phyloP scores from a whole-genome alignment of 164 flowering plant species.

The Houttuynia cordata region DNA sequence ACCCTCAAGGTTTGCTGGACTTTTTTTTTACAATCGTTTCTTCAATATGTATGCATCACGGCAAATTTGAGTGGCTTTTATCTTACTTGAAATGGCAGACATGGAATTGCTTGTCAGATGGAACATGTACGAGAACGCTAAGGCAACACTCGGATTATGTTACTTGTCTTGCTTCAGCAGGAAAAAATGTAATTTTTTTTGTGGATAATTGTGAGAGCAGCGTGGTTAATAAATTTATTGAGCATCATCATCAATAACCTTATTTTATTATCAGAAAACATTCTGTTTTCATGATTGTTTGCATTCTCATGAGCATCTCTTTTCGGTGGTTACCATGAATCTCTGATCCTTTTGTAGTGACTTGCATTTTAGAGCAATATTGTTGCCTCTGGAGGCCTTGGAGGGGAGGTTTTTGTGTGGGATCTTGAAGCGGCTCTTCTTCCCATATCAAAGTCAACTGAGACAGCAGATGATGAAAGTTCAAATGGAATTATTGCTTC shows the following conservation, averaged over 20 bases:
- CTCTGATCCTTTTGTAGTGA: constrained; percentile 58
- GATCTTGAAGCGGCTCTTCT: constrained; percentile 85
- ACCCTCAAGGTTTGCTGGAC: constrained; percentile 63
- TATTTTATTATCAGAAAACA: too few relatives aligned
- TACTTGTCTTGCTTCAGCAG: constrained; percentile 84
- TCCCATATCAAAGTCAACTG: constrained; percentile 55
- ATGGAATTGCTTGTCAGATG: constrained; percentile 85
- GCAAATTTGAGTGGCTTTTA: background rate
- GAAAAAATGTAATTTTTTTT: constrained; percentile 63
- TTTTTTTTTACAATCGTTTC: background rate
- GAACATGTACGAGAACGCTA: constrained; percentile 67
- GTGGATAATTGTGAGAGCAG: too few relatives aligned
- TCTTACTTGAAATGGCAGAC: constrained; percentile 30
- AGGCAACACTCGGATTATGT: constrained; percentile 95
- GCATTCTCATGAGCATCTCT: background rate
- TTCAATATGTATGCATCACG: background rate
- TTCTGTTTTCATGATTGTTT: background rate
- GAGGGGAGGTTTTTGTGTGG: constrained; percentile 97
- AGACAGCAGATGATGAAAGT: constrained; percentile 53
- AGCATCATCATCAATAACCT: too few relatives aligned
- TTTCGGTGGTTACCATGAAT: constrained; percentile 13
- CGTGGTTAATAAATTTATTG: too few relatives aligned
- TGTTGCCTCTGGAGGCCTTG: constrained; percentile 98
- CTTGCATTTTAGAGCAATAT: constrained; percentile 81
- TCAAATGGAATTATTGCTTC: constrained; percentile 54